Conservation (phyloP, 2,329 filamentous ascomycete genomes). For the Penicillium sp. region DNA sequence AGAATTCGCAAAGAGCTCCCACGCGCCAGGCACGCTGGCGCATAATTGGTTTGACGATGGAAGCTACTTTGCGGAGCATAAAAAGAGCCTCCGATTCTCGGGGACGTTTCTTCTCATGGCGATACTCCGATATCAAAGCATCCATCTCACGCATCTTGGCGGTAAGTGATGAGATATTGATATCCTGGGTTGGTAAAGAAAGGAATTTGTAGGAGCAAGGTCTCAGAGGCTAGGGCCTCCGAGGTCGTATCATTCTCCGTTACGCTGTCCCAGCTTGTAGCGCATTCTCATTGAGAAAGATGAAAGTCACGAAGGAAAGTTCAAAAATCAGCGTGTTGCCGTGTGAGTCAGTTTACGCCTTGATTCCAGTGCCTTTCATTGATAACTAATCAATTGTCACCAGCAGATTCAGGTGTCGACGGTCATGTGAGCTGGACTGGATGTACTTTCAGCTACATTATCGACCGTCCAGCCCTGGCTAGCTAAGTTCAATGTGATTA, state of each 20-base stretch:
- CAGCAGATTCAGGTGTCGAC: neutral
- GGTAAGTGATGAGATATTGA: neutral
- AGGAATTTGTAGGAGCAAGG: neutral
- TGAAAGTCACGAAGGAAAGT: neutral
- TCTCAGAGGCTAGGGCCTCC: neutral
- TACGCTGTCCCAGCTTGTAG: neutral
- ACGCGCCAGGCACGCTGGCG: conserved; percentile 79
- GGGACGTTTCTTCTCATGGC: conserved; percentile 51
- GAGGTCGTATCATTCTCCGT: conserved; percentile 6
- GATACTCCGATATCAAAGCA: conserved; percentile 50
- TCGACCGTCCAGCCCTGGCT: too few relatives aligned
- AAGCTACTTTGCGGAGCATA: conserved; percentile 75
- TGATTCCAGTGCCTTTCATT: neutral
- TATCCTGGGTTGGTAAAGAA: neutral
- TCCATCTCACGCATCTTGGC: conserved; percentile 46
- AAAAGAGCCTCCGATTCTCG: conserved; percentile 54
- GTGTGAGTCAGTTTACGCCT: neutral
- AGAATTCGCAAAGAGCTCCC: conserved; percentile 77
- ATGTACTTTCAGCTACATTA: neutral
- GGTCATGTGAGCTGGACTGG: neutral
- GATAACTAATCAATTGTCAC: neutral
- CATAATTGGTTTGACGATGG: conserved; percentile 93
- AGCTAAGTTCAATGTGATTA: too few relatives aligned
- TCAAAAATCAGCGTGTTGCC: neutral
- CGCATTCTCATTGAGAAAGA: conserved; percentile 3